These are phyloP conservation scores for Schwanniomyces sp. DNA, from an alignment of 805 yeast species.

Conservation along the genomic window DNA sequence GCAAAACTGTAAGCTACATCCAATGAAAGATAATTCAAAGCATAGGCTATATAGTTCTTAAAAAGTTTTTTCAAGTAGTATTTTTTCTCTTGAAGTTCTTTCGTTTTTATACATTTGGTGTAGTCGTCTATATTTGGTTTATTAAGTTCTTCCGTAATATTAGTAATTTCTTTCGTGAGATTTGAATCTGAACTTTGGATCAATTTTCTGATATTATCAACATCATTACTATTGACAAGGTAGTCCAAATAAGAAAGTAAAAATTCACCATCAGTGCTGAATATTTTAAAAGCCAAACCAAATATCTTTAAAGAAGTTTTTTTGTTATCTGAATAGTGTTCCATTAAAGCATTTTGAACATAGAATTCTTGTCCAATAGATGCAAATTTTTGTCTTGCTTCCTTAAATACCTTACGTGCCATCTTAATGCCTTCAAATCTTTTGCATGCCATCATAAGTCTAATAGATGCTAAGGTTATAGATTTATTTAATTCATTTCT, in stretches of 20 bases:
- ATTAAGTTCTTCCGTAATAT: conserved; percentile 22
- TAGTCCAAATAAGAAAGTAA: conserved; percentile 71
- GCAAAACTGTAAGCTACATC: conserved; percentile 67
- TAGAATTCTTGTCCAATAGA: conserved; percentile 71
- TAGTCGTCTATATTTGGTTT: conserved; percentile 42
- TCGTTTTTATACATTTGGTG: conserved; percentile 33
- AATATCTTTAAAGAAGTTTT: conserved; percentile 74
- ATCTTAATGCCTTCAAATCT: conserved; percentile 67
- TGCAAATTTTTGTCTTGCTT: conserved; percentile 59
- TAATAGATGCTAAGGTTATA: conserved; percentile 66
- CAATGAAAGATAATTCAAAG: conserved; percentile 67
- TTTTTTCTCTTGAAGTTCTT: conserved; percentile 22
- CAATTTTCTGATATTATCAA: conserved; percentile 72
- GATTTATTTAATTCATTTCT: conserved; percentile 27
- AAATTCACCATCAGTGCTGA: conserved; percentile 56
- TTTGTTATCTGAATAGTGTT: conserved; percentile 63
- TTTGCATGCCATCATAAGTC: conserved; percentile 70
- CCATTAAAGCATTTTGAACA: conserved; percentile 81
- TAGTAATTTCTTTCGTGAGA: conserved; percentile 35
- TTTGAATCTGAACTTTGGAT: conserved; percentile 75
- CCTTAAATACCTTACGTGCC: conserved; percentile 70
- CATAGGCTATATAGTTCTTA: conserved; percentile 60
- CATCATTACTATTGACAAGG: conserved; percentile 66
- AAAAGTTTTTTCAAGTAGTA: conserved; percentile 28
- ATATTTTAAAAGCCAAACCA: conserved; percentile 71